phyloP scores from a whole-genome alignment of 495 filamentous ascomycete genomes.

The Annulohypoxylon maeteangense region DNA sequence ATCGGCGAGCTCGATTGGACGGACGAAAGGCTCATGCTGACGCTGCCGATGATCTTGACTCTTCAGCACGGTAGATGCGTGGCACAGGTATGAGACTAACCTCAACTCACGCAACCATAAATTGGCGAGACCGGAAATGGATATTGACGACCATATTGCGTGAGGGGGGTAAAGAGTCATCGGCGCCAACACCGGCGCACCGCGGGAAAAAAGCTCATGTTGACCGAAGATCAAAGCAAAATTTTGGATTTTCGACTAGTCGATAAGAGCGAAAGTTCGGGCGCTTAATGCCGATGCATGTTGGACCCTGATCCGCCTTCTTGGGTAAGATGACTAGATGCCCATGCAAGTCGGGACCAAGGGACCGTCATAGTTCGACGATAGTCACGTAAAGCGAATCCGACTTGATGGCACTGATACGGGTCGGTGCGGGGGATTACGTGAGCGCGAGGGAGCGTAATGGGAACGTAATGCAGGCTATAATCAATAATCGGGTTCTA shows the following conservation, averaged over 20 bases:
- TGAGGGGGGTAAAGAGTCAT: constrained; percentile 5
- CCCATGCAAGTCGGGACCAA: constrained; percentile 24
- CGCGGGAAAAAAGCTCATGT: constrained; percentile 13
- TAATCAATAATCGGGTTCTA: constrained; percentile 14
- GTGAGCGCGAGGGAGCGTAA: constrained; percentile 22
- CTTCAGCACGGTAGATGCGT: constrained; percentile 11
- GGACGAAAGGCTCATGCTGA: constrained; percentile 18
- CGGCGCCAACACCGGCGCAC: constrained; percentile 8
- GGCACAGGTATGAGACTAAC: background rate
- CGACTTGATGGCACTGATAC: constrained; percentile 30
- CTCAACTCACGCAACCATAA: background rate
- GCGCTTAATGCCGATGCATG: background rate
- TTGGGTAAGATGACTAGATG: constrained; percentile 17
- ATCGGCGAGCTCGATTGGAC: constrained; percentile 3
- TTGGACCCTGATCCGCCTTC: constrained; percentile 7
- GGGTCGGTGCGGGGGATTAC: constrained; percentile 39
- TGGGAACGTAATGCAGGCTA: constrained; percentile 10
- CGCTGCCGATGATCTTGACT: constrained; percentile 19
- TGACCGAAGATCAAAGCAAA: constrained; percentile 1
- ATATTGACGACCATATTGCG: constrained; percentile 10
- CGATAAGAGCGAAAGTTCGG: background rate
- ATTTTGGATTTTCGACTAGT: constrained; percentile 7
- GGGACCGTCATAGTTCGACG: constrained; percentile 8
- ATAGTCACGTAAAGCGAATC: constrained; percentile 16
- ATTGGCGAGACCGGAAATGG: constrained; percentile 19